Base-by-base conservation (phyloP, 2,329 filamentous ascomycete genomes). In the Venturia nashicola region DNA sequence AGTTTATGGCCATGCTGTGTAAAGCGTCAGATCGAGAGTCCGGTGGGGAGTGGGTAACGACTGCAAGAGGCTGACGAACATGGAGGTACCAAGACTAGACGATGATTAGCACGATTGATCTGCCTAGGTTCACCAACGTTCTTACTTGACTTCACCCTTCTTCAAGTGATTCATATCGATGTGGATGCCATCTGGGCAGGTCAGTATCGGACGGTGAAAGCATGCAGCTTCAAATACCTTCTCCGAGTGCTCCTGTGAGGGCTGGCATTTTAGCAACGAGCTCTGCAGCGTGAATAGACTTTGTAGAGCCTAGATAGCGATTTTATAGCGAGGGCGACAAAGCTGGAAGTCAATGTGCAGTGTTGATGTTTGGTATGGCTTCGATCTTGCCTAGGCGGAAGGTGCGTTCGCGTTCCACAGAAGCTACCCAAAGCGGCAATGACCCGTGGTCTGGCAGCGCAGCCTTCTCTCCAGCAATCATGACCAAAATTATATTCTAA, bases 161-260 rank as follows among this genome's bases (percentile, higher is more conserved):
- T 99, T 99, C 77, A 99, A 81, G 74, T 94, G 88, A 73, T 97
- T 90, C 94, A 99, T 99, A 75, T 99, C 94, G 71, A 99, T 83
- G 77, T 99, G 94, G 76, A 99, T 97, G 76, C 94, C 94, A 92
- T 99, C 94, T 97, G 51, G 36, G 51, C 14, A 34, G n/a, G 32
- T 57, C 18, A 57, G 51, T 36, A n/a, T 18, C 7, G 23, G 9
- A 34, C 2, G 6, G 27, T 18, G 12, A 27, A 34, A 36, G 51
- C 32, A 57, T 57, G 6, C 14, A 36, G 51, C 51, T 57, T 5
- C 32, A 36, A 18, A 36, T 20, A 57, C 51, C 51, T 57, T 57
- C 51, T 36, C 51, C 51, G 23, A 57, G 51, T 8, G 51, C 51
- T 57, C 51, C 51, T 36, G 51, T 57, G 20, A 57, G 51, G 51